Base-by-base conservation (phyloP, 306 rosid species). In the Malus fusca region DNA sequence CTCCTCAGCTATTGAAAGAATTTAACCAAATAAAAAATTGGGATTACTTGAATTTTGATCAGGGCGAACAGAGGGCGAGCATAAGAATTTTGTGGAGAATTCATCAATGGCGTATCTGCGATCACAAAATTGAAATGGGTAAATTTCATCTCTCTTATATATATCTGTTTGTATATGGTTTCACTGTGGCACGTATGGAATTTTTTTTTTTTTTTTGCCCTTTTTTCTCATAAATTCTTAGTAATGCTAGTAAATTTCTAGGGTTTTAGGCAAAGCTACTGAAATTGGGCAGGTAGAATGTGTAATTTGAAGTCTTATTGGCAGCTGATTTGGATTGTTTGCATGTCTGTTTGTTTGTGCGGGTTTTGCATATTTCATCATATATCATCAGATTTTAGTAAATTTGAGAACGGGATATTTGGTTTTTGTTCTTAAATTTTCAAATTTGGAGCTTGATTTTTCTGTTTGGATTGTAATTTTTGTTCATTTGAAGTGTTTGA, bases 31-130 rank as follows among this genome's bases (percentile, higher is more conserved):
- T 58, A 78, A 26, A 52, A 21, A 37, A 18, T 81, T 77, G 82
- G 53, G 68, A 60, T 71, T 71, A 59, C 30, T 19, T 75, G 30
- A 74, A 11, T 11, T 79, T 71, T 76, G 75, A 80, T 73, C 83
- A 64, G 78, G 71, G 74, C 56, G 66, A 79, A 18, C 19, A 75
- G 75, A 64, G 67, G 35, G 70, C 55, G 62, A 68, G 48, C n/a
- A n/a, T 31, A 40, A 61, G 28, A 77, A 60, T 73, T 65, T 44
- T 59, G 79, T 71, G 58, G 77, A 53, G 28, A 80, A 82, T 82
- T 85, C 68, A 26, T 81, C 80, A 70, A 59, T 76, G 81, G 65
- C 82, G 71, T 62, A 69, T 67, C 73, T 75, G 43, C 68, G 84
- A 75, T 67, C 72, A 68, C 71, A 56, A 68, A 43, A 71, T 77